Evolutionary conservation across 306 rosid genomes (phyloP), one percentile per base, ranked within the genome.

Genomic region (Cucumis melo): DNA sequence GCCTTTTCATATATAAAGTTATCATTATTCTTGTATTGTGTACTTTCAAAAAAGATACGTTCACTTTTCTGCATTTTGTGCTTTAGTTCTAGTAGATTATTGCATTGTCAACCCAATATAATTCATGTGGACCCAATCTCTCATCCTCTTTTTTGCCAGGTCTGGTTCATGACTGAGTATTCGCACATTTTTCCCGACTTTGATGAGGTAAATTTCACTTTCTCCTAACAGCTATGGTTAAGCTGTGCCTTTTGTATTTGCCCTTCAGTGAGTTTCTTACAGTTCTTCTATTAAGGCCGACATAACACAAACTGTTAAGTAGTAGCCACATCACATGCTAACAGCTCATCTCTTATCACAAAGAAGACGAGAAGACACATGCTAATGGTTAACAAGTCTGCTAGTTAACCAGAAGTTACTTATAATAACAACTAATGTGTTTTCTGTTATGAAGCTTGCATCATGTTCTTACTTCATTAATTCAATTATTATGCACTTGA

Each of bases 131-230:
- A 65, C 72, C 10, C 44, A 72, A 72, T 46, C 15, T 72, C 21
- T 50, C 21, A 70, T 58, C 7, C 82, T 79, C 38, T 75, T 38
- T 76, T 86, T 70, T 46, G 20, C 82, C 96, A 95, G 99, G 83
- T 90, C 55, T 90, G 94, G 97, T 92, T 88, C 82, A 95, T 95
- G 99, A 86, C 92, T 23, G 92, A 92, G 78, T 86, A 86, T 84
- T 92, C 98, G 14, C 84, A 87, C 71, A 88, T 92, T 75, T 90
- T 92, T 86, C 85, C 12, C 11, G 93, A 89, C 85, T 86, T 95
- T 79, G 97, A 89, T 53, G 92, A 95, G 99, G 99, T 95, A 75
- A 76, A 86, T 80, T 77, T 41, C 77, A 58, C 50, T 14, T 20
- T 51, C 66, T 75, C 72, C 11, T 78, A 29, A 44, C 38, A 74